Conservation (phyloP, 805 yeast species). For the Spathaspora boniae region DNA sequence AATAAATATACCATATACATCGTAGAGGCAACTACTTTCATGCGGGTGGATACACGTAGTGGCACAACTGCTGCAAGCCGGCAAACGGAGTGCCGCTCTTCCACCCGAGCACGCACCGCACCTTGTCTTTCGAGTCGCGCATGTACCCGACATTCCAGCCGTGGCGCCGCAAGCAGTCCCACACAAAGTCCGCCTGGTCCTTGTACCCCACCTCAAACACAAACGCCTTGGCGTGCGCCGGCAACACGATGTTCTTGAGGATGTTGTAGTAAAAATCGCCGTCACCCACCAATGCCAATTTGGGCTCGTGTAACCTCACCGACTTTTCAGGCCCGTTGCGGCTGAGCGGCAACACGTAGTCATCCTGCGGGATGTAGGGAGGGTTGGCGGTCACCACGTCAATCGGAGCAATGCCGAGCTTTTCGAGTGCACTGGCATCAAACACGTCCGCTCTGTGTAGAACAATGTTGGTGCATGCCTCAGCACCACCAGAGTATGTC, state of each 20-base stretch:
- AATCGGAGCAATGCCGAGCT: constrained; percentile 12
- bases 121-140: constrained; percentile 48
- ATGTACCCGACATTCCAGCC: constrained; percentile 51
- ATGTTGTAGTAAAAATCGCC: constrained; percentile 65
- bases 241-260: constrained; percentile 39
- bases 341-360: constrained; percentile 33
- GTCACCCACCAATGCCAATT: constrained; percentile 74
- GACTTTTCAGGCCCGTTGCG: constrained; percentile 53
- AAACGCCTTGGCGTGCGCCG: constrained; percentile 48
- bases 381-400: constrained; percentile 83
- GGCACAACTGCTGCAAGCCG: constrained; percentile 7
- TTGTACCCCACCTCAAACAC: constrained; percentile 74
- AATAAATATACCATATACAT: no score
- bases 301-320: constrained; percentile 73
- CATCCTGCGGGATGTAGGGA: constrained; percentile 66
- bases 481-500: background rate
- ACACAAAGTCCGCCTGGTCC: constrained; percentile 50
- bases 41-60: constrained; percentile 8
- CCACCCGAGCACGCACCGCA: constrained; percentile 69
- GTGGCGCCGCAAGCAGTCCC: constrained; percentile 11
- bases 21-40: no score
- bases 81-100: constrained; percentile 16
- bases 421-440: constrained; percentile 3
- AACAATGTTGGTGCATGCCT: constrained; percentile 4
- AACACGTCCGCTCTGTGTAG: constrained; percentile 16